phyloP scores from a whole-genome alignment of 2,329 filamentous ascomycete genomes.

The Triangularia verruculosa region DNA sequence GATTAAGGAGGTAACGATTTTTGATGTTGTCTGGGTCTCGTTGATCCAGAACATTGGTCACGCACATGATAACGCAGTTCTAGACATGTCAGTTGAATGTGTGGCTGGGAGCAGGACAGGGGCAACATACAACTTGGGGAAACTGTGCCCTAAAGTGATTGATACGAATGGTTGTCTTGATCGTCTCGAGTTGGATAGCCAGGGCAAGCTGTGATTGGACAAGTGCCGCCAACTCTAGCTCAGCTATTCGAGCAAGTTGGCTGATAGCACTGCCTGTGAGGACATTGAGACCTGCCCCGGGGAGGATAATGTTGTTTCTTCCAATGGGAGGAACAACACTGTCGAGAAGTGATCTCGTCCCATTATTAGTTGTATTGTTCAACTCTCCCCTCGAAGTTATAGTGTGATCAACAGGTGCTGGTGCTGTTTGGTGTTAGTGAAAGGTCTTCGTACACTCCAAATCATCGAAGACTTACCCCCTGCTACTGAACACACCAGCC shows the following conservation, averaged over 20 bases:
- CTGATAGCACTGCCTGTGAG: constrained; percentile 35
- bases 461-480: constrained; percentile 27
- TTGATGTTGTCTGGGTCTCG: constrained; percentile 31
- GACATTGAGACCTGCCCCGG: constrained; percentile 35
- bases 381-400: constrained; percentile 21
- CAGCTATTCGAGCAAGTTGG: constrained; percentile 35
- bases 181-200: constrained; percentile 37
- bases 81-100: constrained; percentile 19
- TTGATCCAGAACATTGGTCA: constrained; percentile 37
- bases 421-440: constrained; percentile 26
- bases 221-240: constrained; percentile 38
- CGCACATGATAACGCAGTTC: constrained; percentile 40
- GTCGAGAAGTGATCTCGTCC: constrained; percentile 21
- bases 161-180: constrained; percentile 43
- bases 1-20: constrained; percentile 40
- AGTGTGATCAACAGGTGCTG: constrained; percentile 22
- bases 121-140: constrained; percentile 36
- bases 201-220: constrained; percentile 38
- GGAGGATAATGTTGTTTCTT: constrained; percentile 25
- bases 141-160: constrained; percentile 40
- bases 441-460: background rate
- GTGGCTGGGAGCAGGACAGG: background rate
- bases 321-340: constrained; percentile 17
- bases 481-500: constrained; percentile 29
- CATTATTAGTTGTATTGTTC: constrained; percentile 28